Evolutionary conservation across 768 basidiomycete genomes (phyloP).

Genomic region (Amanita pallidorosea): DNA sequence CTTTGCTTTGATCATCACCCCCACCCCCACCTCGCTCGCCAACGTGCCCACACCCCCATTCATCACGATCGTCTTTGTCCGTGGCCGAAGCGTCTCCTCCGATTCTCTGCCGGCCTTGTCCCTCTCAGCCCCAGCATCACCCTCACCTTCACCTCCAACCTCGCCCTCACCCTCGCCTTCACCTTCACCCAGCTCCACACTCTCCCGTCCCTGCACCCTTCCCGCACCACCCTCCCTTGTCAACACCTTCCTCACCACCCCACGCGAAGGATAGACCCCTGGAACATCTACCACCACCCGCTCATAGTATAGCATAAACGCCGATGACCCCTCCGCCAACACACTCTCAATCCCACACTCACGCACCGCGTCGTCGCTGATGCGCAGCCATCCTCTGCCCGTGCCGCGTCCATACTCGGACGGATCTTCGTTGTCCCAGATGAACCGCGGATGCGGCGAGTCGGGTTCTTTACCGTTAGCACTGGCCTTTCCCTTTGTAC

Average conservation of each 20-base stretch:
- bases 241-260: not conserved
- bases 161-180: slow-evolving; percentile 8
- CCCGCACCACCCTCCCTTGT: not conserved
- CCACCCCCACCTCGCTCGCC: slow-evolving; percentile 31
- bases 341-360: slow-evolving; percentile 71
- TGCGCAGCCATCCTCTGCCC: slow-evolving; percentile 65
- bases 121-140: slow-evolving; percentile 8
- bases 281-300: slow-evolving; percentile 27
- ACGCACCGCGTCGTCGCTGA: slow-evolving; percentile 76
- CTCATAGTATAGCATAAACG: slow-evolving; percentile 96
- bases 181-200: slow-evolving; percentile 3
- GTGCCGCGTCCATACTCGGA: slow-evolving; percentile 25
- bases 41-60: slow-evolving; percentile 40
- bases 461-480: not conserved
- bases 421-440: slow-evolving; percentile 44
- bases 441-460: slow-evolving; percentile 23
- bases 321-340: slow-evolving; percentile 58
- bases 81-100: slow-evolving; percentile 57
- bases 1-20: slow-evolving; percentile 16
- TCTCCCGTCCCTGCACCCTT: not conserved
- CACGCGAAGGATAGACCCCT: slow-evolving; percentile 13
- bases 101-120: slow-evolving; percentile 20
- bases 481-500: slow-evolving; percentile 5
- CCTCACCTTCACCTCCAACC: not conserved
- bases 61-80: slow-evolving; percentile 29